Percentiles rank a stretch among this genome's conserved stretches.
These are phyloP conservation scores for Arthrobotrys iridis DNA, from an alignment of 2,329 filamentous ascomycete species.

Conservation along the genomic window DNA sequence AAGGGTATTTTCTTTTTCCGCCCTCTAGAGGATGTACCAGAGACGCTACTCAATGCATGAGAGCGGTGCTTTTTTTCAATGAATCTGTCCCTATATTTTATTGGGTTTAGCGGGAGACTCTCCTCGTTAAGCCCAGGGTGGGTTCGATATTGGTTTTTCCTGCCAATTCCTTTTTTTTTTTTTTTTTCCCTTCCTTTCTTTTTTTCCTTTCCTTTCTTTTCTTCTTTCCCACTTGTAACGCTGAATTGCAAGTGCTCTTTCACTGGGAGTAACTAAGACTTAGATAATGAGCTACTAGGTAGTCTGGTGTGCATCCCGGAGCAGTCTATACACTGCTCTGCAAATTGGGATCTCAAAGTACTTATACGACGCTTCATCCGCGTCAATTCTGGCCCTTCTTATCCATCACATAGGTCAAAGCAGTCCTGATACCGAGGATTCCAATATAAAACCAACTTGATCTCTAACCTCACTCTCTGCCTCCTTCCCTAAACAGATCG, in stretches of 20 bases:
- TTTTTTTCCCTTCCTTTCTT: neutral
- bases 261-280: conserved; percentile 7
- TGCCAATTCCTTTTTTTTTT: conserved; percentile 2
- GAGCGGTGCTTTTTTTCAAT: conserved; percentile 12
- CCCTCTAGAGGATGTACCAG: conserved; percentile 1
- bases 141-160: conserved; percentile 2
- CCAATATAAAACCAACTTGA: conserved; percentile 50
- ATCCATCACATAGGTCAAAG: conserved; percentile 43
- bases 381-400: conserved; percentile 54
- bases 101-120: conserved; percentile 21
- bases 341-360: conserved; percentile 54
- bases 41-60: conserved; percentile 23
- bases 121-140: conserved; percentile 2
- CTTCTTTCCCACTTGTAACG: neutral
- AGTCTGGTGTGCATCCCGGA: conserved; percentile 49
- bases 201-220: neutral
- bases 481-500: conserved; percentile 49
- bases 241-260: neutral
- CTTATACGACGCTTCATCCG: conserved; percentile 56
- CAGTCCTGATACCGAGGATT: conserved; percentile 48
- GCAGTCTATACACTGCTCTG: conserved; percentile 48
- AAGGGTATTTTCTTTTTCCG: conserved; percentile 10
- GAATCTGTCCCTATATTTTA: conserved; percentile 15
- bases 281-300: no score
- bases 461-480: conserved; percentile 30